Evolutionary conservation across 2,329 filamentous ascomycete genomes (phyloP).

Genomic region (Grosmannia serpens): DNA sequence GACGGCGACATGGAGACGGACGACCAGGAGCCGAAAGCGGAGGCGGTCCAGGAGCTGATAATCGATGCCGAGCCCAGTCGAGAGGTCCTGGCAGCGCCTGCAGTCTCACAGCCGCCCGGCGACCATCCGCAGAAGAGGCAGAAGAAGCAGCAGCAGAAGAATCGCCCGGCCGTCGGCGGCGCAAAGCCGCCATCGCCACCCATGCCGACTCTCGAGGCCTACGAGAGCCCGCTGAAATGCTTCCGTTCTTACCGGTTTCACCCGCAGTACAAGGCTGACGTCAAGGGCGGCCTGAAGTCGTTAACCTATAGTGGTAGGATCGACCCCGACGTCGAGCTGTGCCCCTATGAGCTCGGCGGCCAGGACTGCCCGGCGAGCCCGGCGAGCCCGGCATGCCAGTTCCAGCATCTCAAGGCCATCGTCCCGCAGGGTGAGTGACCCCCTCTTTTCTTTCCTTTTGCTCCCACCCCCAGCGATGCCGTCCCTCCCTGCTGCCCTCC

Average conservation of each 20-base stretch:
- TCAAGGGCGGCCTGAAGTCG: slow-evolving; percentile 71
- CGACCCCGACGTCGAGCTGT: slow-evolving; percentile 61
- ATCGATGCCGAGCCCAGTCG: too few species aligned
- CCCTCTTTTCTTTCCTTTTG: slow-evolving; percentile 16
- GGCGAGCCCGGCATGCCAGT: slow-evolving; percentile 55
- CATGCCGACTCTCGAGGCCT: slow-evolving; percentile 36
- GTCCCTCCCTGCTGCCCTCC: neutral
- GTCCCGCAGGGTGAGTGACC: slow-evolving; percentile 55
- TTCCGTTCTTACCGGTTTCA: slow-evolving; percentile 91
- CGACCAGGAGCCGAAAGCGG: neutral
- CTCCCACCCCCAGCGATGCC: slow-evolving; percentile 16
- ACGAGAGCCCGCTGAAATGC: slow-evolving; percentile 69
- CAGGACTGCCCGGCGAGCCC: slow-evolving; percentile 59
- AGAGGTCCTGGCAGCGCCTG: neutral
- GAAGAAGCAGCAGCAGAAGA: neutral
- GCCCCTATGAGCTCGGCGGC: slow-evolving; percentile 61
- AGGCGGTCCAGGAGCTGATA: too few species aligned
- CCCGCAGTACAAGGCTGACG: slow-evolving; percentile 56
- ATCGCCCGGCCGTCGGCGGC: neutral
- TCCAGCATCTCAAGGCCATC: slow-evolving; percentile 70
- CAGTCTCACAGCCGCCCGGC: neutral
- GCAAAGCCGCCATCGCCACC: neutral
- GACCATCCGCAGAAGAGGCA: neutral
- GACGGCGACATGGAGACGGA: slow-evolving; percentile 16
- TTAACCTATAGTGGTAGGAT: slow-evolving; percentile 91